phyloP scores from a whole-genome alignment of 1,139 yeast species.

The Yamadazyma oceani region DNA sequence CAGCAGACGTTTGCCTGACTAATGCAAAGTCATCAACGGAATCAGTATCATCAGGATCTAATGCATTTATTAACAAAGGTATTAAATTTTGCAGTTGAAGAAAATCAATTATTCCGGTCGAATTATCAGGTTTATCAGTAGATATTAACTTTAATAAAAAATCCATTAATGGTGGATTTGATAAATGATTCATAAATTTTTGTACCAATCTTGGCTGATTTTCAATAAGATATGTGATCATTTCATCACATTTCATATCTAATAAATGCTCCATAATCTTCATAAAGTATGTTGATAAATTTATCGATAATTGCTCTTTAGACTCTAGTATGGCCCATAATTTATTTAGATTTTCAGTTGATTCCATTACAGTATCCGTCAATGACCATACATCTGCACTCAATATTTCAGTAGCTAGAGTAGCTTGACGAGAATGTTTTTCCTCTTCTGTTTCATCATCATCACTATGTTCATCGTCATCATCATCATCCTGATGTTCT shows the following conservation, averaged over 20 bases:
- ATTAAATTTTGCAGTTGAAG: conserved; percentile 65
- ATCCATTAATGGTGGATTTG: conserved; percentile 85
- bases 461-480: conserved; percentile 25
- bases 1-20: conserved; percentile 45
- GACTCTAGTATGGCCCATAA: conserved; percentile 78
- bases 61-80: conserved; percentile 55
- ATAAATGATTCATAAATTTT: conserved; percentile 73
- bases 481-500: conserved; percentile 18
- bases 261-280: conserved; percentile 90
- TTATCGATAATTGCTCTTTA: conserved; percentile 60
- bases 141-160: conserved; percentile 74
- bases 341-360: conserved; percentile 59
- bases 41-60: conserved; percentile 36
- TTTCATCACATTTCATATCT: conserved; percentile 86
- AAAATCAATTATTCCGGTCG: conserved; percentile 75
- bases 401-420: conserved; percentile 86
- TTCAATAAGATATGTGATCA: conserved; percentile 66
- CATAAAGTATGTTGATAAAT: conserved; percentile 85
- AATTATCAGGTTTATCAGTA: conserved; percentile 74
- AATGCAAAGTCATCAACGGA: conserved; percentile 18
- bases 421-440: conserved; percentile 66
- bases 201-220: conserved; percentile 63
- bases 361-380: conserved; percentile 87
- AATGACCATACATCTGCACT: conserved; percentile 95
- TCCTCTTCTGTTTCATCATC: conserved; percentile 48